phyloP scores from a whole-genome alignment of 768 basidiomycete species.

The Lentinula sp. region DNA sequence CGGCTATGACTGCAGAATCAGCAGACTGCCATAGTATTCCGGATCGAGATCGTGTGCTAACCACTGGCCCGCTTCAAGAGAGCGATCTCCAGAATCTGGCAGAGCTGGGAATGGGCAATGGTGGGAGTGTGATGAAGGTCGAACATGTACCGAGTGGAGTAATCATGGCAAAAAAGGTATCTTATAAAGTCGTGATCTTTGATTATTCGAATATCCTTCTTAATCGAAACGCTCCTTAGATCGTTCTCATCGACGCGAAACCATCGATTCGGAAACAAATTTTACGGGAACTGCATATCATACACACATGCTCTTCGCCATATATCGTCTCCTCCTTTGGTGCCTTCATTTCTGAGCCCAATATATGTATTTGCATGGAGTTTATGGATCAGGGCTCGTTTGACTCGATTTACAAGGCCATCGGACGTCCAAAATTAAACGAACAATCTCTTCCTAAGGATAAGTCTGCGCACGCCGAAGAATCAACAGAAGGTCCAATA shows the following conservation, averaged over 20 bases:
- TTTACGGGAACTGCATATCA: slow-evolving; percentile 94
- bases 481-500: slow-evolving; percentile 60
- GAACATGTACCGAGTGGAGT: slow-evolving; percentile 87
- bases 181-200: neutral
- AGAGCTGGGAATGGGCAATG: slow-evolving; percentile 94
- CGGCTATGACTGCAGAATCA: neutral
- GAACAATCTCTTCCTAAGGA: neutral
- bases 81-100: slow-evolving; percentile 88
- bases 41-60: neutral
- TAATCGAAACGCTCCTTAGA: slow-evolving; percentile 36
- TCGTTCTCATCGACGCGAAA: slow-evolving; percentile 94
- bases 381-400: slow-evolving; percentile 91
- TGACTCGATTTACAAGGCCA: slow-evolving; percentile 93
- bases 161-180: slow-evolving; percentile 97
- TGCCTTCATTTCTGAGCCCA: slow-evolving; percentile 93
- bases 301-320: slow-evolving; percentile 91
- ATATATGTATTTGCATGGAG: slow-evolving; percentile 99
- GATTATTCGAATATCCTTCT: neutral
- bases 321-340: slow-evolving; percentile 98
- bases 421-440: neutral
- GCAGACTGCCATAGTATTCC: neutral
- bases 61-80: slow-evolving; percentile 42
- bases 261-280: slow-evolving; percentile 97
- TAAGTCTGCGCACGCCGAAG: neutral
- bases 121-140: slow-evolving; percentile 95